A percentile compares a stretch with the other conserved stretches of the same genome.
Conservation (phyloP, 441 rosid species). For the Syzygium syzygioides region DNA sequence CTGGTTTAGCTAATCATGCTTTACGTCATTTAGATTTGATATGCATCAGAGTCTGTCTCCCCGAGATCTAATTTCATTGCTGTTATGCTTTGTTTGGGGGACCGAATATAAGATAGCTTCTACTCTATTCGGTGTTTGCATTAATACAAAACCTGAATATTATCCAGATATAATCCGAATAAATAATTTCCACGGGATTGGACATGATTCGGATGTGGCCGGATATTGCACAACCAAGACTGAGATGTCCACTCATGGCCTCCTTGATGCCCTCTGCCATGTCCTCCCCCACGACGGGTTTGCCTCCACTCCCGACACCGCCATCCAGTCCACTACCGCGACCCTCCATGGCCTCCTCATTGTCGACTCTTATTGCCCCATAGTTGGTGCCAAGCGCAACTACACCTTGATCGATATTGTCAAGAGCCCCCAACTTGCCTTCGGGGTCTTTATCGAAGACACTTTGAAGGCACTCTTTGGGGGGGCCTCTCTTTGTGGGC, state of each 20-base stretch:
- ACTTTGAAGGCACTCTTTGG: slow-evolving; percentile 71
- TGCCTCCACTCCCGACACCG: slow-evolving; percentile 35
- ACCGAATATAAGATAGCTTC: too few species aligned
- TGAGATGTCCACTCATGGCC: slow-evolving; percentile 67
- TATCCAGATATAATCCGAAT: too few species aligned
- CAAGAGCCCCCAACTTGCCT: slow-evolving; percentile 38
- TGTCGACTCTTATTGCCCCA: slow-evolving; percentile 52
- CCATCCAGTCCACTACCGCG: slow-evolving; percentile 64
- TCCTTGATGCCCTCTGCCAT: slow-evolving; percentile 76
- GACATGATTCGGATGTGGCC: not conserved
- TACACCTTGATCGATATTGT: slow-evolving; percentile 54
- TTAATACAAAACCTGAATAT: not conserved
- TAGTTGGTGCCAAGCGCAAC: slow-evolving; percentile 68
- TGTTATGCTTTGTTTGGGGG: too few species aligned
- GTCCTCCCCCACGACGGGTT: slow-evolving; percentile 54
- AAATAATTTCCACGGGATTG: too few species aligned
- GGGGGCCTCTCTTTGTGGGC: slow-evolving; percentile 41
- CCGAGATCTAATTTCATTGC: not conserved
- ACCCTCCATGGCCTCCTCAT: slow-evolving; percentile 52
- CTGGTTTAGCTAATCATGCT: not conserved
- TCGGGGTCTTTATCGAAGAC: slow-evolving; percentile 61
- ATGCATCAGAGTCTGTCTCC: not conserved
- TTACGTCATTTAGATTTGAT: not conserved
- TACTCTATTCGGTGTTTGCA: too few species aligned
- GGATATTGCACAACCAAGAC: not conserved